Evolutionary conservation across 2,329 filamentous ascomycete genomes (phyloP), one percentile per base, ranked within the genome.

Genomic region (Intubia oerlemansii): DNA sequence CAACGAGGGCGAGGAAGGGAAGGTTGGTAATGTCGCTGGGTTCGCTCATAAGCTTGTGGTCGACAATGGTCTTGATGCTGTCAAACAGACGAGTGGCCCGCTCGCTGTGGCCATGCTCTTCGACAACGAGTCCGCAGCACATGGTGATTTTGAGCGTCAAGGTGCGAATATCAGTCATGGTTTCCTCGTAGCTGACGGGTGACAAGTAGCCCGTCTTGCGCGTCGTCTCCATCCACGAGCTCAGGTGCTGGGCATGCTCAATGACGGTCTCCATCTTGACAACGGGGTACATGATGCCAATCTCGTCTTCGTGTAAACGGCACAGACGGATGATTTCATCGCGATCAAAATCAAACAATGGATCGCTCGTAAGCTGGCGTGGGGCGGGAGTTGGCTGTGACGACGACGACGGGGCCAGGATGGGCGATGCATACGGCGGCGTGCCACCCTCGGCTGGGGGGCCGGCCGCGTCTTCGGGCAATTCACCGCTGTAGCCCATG

Each of bases 231-330:
- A 52, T 69, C 46, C 79, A 88, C 0, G 65, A 58, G 32, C 72
- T 73, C 1, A 92, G 53, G 34, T 62, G 59, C 36, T 65, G 70
- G 6, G 73, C 71, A 45, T 91, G 77, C 5, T 57, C 55, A 21
- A 78, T 69, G 22, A 90, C 55, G 24, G 61, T 60, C 24, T 76
- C 66, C 20, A 91, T 75, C 39, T 79, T 66, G 26, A 91, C 49
- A 4, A 92, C 66, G 0, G 85, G 85, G 46, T 91, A 92, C 80
- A 92, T 90, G 41, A 85, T 66, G 24, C 80, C 80, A 41, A 90
- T 73, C 45, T 93, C 84, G 41, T 93, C 82, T 39, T 91, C 78
- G 43, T 88, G 85, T 0, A 90, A 56, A 10, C 66, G 61, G 38
- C 79, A 80, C 10, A 93, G 52, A 2, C 80, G 67, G 13, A 85